Evolutionary conservation across 2,329 filamentous ascomycete species (phyloP), one percentile per base, ranked within the genome.

Genomic region (Neopestalotiopsis rosae): DNA sequence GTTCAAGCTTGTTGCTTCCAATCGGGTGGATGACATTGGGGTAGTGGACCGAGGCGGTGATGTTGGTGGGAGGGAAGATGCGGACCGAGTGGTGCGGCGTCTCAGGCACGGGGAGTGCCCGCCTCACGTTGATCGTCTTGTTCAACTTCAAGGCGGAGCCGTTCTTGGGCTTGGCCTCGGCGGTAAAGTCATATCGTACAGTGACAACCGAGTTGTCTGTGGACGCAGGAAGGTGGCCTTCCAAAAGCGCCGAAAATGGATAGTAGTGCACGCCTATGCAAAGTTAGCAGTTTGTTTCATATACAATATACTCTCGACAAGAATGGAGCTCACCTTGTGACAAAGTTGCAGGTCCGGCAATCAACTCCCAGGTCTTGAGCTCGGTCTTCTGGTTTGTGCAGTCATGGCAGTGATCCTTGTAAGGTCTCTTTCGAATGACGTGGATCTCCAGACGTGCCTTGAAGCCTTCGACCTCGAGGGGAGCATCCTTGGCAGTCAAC

Each of bases 61-160:
- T 91, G 82, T 97, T 96, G 73, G 96, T 99, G 0, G 96, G 95
- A 62, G 95, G 96, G 82, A 99, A 99, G 77, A 98, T 93, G 76
- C 95, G 94, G 71, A 97, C 91, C 17, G 93, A 97, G 81, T 95
- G 91, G 81, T 97, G 95, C 70, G 97, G 94, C 66, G 88, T 86
- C 63, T 94, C 92, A 2, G 93, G 89, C 66, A 92, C 82, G 7
- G 83, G 87, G 32, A 98, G 89, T 42, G 94, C 92, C 71, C 95
- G 93, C 82, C 91, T 91, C 73, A 98, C 88, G 67, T 90, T 86
- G 59, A 98, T 84, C 10, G 88, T 87, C 75, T 90, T 89, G 71
- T 89, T 87, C 75, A 94, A 88, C 73, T 86, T 89, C 76, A 93
- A 86, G 30, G 81, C 76, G 5, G 77, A 86, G 72, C 90, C 89